phyloP scores from a whole-genome alignment of 768 basidiomycete species.

The Lanmaoa pseudosensibilis region DNA sequence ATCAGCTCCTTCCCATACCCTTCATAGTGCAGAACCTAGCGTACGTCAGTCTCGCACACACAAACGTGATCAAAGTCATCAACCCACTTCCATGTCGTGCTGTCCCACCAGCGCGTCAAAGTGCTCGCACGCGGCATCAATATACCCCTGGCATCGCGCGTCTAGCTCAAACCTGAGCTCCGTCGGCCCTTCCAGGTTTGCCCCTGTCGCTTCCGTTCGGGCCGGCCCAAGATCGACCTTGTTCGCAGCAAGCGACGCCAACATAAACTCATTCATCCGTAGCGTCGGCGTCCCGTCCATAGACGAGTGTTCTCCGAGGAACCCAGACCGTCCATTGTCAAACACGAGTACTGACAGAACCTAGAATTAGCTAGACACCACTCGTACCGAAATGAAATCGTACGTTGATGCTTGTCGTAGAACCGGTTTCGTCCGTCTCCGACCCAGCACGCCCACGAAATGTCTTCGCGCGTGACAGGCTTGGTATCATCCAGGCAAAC shows the following conservation, averaged over 20 bases:
- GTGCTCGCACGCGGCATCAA: slow-evolving; percentile 58
- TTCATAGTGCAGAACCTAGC: slow-evolving; percentile 75
- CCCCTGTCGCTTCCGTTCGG: slow-evolving; percentile 34
- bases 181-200: slow-evolving; percentile 51
- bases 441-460: slow-evolving; percentile 83
- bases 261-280: slow-evolving; percentile 90
- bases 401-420: slow-evolving; percentile 96
- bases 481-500: slow-evolving; percentile 81
- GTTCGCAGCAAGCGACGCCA: slow-evolving; percentile 69
- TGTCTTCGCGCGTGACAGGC: slow-evolving; percentile 79
- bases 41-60: slow-evolving; percentile 10
- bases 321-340: slow-evolving; percentile 92
- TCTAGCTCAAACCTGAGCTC: slow-evolving; percentile 76
- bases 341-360: slow-evolving; percentile 81
- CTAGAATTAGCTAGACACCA: slow-evolving; percentile 4
- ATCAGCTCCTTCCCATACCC: slow-evolving; percentile 87
- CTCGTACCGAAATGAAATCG: slow-evolving; percentile 20
- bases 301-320: slow-evolving; percentile 85
- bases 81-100: slow-evolving; percentile 76
- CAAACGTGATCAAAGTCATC: neutral
- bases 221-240: slow-evolving; percentile 76
- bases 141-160: slow-evolving; percentile 46
- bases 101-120: slow-evolving; percentile 75
- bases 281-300: slow-evolving; percentile 96
- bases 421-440: slow-evolving; percentile 90